Percentiles rank a stretch among this genome's conserved stretches.
Conservation (phyloP, 2,329 filamentous ascomycete genomes). For the Xylariales sp. region DNA sequence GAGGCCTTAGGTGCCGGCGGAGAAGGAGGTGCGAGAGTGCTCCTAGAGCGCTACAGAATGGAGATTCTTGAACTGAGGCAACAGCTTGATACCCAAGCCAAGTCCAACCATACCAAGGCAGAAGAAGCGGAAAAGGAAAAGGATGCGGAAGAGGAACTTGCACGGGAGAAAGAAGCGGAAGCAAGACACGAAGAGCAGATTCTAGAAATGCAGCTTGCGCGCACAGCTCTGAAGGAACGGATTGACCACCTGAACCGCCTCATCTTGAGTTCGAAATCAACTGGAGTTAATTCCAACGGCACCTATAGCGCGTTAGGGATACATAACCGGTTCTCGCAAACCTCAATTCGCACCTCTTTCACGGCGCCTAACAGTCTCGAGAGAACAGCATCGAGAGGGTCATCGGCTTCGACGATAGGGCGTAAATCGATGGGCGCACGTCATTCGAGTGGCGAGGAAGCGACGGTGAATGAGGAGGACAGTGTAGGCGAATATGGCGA, state of each 20-base stretch:
- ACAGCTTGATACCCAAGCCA: conserved; percentile 86
- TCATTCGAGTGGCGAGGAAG: conserved; percentile 56
- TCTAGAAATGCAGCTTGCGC: conserved; percentile 96
- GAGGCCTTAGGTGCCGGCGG: conserved; percentile 83
- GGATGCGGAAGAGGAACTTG: conserved; percentile 77
- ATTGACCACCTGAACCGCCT: conserved; percentile 97
- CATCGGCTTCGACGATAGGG: conserved; percentile 69
- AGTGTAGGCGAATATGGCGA: conserved; percentile 87
- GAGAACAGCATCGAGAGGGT: conserved; percentile 75
- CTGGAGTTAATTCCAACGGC: conserved; percentile 86
- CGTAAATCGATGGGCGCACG: conserved; percentile 62
- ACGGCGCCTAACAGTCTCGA: conserved; percentile 72
- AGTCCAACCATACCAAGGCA: conserved; percentile 70
- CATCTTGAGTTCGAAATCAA: conserved; percentile 94
- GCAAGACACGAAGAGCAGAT: conserved; percentile 96
- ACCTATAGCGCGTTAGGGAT: conserved; percentile 75
- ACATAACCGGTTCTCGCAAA: conserved; percentile 72
- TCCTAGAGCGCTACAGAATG: conserved; percentile 92
- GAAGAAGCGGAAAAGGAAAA: conserved; percentile 72
- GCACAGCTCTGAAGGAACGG: conserved; percentile 94
- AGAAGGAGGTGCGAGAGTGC: conserved; percentile 87
- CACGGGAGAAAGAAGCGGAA: conserved; percentile 81
- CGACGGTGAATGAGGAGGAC: conserved; percentile 67
- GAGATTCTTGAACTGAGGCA: conserved; percentile 86
- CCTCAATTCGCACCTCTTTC: conserved; percentile 75